These are phyloP conservation scores for Sporodiniella umbellata DNA, from an alignment of 371 early-diverging fungal species.

Conservation along the genomic window DNA sequence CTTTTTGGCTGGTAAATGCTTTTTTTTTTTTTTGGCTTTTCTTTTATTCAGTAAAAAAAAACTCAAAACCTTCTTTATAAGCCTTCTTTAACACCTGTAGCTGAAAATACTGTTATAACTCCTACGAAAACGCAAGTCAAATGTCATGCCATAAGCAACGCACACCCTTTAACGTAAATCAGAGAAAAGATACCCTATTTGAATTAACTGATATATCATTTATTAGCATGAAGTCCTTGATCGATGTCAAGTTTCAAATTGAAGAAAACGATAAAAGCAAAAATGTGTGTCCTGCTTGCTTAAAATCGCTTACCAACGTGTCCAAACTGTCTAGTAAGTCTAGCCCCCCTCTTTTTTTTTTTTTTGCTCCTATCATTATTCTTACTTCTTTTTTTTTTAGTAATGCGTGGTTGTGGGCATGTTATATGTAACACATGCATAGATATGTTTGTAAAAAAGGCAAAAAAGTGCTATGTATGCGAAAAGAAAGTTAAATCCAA, in stretches of 20 bases:
- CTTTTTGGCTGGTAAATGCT: constrained; percentile 76
- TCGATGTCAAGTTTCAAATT: constrained; percentile 67
- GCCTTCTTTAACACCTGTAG: constrained; percentile 77
- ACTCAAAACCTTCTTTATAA: too few species aligned
- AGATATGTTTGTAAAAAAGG: constrained; percentile 70
- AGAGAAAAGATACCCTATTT: not conserved
- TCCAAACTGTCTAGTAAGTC: constrained; percentile 63
- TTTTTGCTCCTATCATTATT: not conserved
- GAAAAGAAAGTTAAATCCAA: constrained; percentile 65
- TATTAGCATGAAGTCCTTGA: constrained; percentile 74
- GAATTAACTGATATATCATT: constrained; percentile 1
- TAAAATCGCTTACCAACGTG: constrained; percentile 76
- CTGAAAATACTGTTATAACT: constrained; percentile 57
- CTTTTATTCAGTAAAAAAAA: too few species aligned
- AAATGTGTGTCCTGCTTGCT: constrained; percentile 79
- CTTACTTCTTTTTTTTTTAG: constrained; percentile 29
- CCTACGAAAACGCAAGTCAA: constrained; percentile 48
- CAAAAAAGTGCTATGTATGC: constrained; percentile 81
- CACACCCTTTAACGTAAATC: constrained; percentile 67
- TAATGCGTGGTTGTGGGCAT: constrained; percentile 84
- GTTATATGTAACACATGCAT: constrained; percentile 80
- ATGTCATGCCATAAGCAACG: constrained; percentile 67
- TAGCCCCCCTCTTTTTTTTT: not conserved
- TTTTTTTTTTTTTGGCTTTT: constrained; percentile 2
- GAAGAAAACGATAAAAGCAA: constrained; percentile 29